Evolutionary conservation across 2,329 filamentous ascomycete species (phyloP).

Genomic region (Venturiaceae sp.): DNA sequence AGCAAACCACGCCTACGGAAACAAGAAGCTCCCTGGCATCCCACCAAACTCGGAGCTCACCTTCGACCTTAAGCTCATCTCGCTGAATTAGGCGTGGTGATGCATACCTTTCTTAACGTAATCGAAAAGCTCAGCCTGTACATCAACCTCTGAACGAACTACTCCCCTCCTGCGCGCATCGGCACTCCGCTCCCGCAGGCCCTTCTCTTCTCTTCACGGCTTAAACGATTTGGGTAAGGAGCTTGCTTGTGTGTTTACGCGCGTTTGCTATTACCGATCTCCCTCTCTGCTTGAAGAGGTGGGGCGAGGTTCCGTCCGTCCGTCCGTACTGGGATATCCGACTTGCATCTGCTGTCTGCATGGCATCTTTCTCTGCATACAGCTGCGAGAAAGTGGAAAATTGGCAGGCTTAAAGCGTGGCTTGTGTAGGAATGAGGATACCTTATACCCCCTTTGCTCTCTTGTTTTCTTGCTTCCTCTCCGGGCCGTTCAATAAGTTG

Average conservation of each 20-base stretch:
- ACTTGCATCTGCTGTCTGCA: conserved; percentile 10
- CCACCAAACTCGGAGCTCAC: conserved; percentile 82
- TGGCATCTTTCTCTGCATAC: conserved; percentile 1
- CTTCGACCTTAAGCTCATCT: conserved; percentile 61
- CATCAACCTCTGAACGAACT: background rate
- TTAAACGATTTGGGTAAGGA: background rate
- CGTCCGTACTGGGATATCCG: conserved; percentile 5
- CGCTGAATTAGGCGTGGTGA: conserved; percentile 29
- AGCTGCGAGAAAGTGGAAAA: background rate
- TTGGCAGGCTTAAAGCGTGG: conserved; percentile 6
- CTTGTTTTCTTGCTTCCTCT: background rate
- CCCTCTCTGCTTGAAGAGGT: background rate
- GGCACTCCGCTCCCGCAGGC: conserved; percentile 1
- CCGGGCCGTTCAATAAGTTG: background rate
- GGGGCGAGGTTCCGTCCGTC: background rate
- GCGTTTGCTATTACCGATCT: background rate
- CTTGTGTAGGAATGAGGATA: conserved; percentile 9
- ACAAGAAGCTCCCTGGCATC: conserved; percentile 71
- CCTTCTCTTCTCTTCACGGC: background rate
- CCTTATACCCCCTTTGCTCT: conserved; percentile 2
- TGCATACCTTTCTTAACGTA: background rate
- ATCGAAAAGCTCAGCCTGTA: background rate
- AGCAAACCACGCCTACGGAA: conserved; percentile 80
- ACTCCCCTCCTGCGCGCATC: background rate
- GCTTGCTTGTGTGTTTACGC: background rate